These are phyloP conservation scores for Curvularia sp. DNA, from an alignment of 2,329 filamentous ascomycete species.

Conservation along the genomic window DNA sequence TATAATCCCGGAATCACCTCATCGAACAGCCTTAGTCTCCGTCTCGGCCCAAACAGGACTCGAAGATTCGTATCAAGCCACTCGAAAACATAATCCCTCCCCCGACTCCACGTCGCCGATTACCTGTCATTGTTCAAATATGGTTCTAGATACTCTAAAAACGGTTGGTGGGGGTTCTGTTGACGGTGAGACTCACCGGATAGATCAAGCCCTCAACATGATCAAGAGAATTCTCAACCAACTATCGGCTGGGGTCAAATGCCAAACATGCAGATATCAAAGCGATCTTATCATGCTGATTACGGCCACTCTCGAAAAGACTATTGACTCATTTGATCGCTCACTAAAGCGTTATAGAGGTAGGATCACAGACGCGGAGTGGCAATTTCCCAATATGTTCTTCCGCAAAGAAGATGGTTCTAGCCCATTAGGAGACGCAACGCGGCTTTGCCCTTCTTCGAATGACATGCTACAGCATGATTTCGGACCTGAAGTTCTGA, in stretches of 20 bases:
- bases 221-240: not conserved
- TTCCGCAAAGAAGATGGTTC: not conserved
- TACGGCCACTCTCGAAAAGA: not conserved
- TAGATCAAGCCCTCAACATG: not conserved
- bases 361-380: not conserved
- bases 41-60: not conserved
- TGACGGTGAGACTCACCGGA: not conserved
- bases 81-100: not conserved
- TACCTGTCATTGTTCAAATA: not conserved
- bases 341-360: not conserved
- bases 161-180: not conserved
- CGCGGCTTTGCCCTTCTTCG: not conserved
- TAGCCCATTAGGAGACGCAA: not conserved
- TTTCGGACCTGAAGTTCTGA: not conserved
- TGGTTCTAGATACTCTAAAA: not conserved
- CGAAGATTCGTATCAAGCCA: not conserved
- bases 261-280: not conserved
- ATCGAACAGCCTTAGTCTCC: not conserved
- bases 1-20: not conserved
- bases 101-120: not conserved
- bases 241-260: not conserved
- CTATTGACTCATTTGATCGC: not conserved
- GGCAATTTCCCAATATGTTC: not conserved
- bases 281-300: not conserved
- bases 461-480: not conserved